A percentile compares a stretch with the other conserved stretches of the same genome.
These are phyloP conservation scores for Myriangium duriaei DNA, from an alignment of 2,329 filamentous ascomycete species.

Conservation along the genomic window DNA sequence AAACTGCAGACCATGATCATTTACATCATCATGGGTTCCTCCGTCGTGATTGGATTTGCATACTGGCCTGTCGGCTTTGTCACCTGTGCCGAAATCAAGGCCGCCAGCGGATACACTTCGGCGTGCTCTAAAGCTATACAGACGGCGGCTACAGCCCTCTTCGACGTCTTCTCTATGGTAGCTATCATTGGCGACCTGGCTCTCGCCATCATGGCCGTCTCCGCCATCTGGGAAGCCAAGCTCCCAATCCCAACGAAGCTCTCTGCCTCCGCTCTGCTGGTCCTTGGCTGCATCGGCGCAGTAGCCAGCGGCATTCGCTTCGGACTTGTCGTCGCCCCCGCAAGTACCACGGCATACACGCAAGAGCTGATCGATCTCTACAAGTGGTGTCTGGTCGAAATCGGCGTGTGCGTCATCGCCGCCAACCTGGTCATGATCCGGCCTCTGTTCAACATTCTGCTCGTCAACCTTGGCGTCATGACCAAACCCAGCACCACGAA, in stretches of 20 bases:
- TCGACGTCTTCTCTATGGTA: conserved; percentile 14
- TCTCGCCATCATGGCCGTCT: conserved; percentile 24
- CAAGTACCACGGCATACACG: conserved; percentile 16
- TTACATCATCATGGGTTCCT: conserved; percentile 30
- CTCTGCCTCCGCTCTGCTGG: conserved; percentile 3
- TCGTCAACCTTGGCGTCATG: conserved; percentile 3
- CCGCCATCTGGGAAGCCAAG: conserved; percentile 21
- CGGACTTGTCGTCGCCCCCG: conserved; percentile 2
- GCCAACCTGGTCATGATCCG: conserved; percentile 22
- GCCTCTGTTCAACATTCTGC: conserved; percentile 18
- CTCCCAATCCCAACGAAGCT: conserved; percentile 7
- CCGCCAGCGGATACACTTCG: conserved; percentile 18
- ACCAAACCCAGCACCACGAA: neutral
- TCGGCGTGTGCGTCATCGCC: conserved; percentile 23
- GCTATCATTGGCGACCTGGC: conserved; percentile 26
- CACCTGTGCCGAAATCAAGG: conserved; percentile 40
- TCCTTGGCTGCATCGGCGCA: conserved; percentile 4
- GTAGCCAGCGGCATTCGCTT: conserved; percentile 3
- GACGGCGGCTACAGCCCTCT: conserved; percentile 9
- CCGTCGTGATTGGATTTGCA: conserved; percentile 29
- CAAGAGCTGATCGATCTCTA: conserved; percentile 16
- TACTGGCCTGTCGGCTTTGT: conserved; percentile 39
- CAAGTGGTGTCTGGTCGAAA: conserved; percentile 23
- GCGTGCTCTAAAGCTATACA: conserved; percentile 10
- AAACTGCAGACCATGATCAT: conserved; percentile 31